phyloP scores from a whole-genome alignment of 768 basidiomycete genomes.

The Leccinum broughii region DNA sequence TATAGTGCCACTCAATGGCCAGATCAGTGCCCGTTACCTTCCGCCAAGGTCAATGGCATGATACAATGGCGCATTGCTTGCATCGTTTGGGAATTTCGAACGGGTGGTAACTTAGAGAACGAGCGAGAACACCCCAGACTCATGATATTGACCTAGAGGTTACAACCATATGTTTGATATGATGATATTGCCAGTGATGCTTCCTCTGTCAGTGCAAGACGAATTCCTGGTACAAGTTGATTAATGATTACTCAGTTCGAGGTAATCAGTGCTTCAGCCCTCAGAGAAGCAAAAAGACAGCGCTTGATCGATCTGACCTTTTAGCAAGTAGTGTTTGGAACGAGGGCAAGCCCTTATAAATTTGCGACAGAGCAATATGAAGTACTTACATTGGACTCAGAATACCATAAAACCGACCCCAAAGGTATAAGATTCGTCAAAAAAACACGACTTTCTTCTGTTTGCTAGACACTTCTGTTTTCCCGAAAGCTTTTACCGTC shows the following conservation, averaged over 20 bases:
- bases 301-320: neutral
- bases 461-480: constrained; percentile 20
- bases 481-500: neutral
- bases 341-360: neutral
- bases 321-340: neutral
- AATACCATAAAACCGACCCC: neutral
- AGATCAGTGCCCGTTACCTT: no score
- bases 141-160: no score
- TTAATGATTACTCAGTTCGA: neutral
- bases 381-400: neutral
- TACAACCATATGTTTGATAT: no score
- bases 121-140: no score
- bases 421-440: constrained; percentile 22
- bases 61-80: no score
- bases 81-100: no score
- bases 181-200: no score
- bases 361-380: neutral
- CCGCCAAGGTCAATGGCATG: no score
- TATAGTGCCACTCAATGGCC: no score
- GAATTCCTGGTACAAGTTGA: neutral
- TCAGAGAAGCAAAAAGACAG: neutral
- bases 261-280: neutral
- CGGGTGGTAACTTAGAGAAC: no score
- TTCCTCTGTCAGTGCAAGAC: neutral
- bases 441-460: constrained; percentile 53